Evolutionary conservation across 305 asterid species (phyloP).

Genomic region (Solanum chacoense): DNA sequence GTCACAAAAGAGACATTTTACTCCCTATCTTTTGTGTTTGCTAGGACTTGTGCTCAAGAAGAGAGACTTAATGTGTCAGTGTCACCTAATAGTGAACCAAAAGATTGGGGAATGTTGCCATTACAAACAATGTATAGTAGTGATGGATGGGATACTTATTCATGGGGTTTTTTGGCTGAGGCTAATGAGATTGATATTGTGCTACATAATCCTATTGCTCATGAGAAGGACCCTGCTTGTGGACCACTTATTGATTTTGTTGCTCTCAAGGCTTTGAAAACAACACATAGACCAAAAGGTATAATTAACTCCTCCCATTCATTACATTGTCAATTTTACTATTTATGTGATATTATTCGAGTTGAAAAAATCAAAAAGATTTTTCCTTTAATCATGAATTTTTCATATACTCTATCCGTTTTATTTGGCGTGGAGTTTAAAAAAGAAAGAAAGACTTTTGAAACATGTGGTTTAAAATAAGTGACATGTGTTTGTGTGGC

Average conservation of each 20-base stretch:
- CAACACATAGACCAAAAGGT: slow-evolving; percentile 6
- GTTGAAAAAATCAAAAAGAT: background rate
- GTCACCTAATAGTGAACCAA: slow-evolving; percentile 4
- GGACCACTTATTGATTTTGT: slow-evolving; percentile 20
- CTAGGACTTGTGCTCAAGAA: slow-evolving; percentile 18
- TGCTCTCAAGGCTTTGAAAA: slow-evolving; percentile 15
- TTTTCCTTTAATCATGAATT: background rate
- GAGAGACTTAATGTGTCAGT: slow-evolving; percentile 11
- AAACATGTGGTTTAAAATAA: background rate
- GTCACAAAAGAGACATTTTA: slow-evolving; percentile 4
- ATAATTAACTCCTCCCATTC: background rate
- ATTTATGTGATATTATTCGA: background rate
- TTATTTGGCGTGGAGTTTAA: background rate
- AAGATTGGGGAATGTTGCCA: slow-evolving; percentile 15
- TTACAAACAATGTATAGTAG: slow-evolving; percentile 15
- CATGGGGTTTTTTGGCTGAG: slow-evolving; percentile 19
- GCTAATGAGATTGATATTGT: background rate
- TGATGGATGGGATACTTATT: slow-evolving; percentile 13
- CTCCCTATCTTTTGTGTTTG: slow-evolving; percentile 7
- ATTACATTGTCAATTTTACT: background rate
- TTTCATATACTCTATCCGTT: background rate
- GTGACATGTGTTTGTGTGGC: too few relatives aligned
- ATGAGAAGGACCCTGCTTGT: slow-evolving; percentile 18
- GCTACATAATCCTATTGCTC: slow-evolving; percentile 9
- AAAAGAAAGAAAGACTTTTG: too few relatives aligned